These are phyloP conservation scores for Tetracladium marchalianum DNA, from an alignment of 495 filamentous ascomycete species.

Conservation along the genomic window DNA sequence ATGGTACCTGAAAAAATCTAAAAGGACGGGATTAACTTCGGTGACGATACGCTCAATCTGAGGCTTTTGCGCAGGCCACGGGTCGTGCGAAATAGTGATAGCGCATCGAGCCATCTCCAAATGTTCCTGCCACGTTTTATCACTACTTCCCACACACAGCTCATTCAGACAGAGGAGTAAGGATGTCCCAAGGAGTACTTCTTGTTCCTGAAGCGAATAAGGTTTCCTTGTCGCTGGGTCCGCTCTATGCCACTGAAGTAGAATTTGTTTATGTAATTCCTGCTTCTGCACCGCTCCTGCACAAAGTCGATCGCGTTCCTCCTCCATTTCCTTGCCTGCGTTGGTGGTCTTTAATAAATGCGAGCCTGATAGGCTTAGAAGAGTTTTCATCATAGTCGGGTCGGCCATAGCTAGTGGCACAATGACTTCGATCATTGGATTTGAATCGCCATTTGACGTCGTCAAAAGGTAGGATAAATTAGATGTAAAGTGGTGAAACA, in stretches of 20 bases:
- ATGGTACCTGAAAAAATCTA: conserved; percentile 14
- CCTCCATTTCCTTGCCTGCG: neutral
- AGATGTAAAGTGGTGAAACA: conserved; percentile 9
- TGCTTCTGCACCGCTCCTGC: conserved; percentile 3
- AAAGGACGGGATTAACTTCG: conserved; percentile 10
- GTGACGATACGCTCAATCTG: neutral
- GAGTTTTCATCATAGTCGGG: conserved; percentile 3
- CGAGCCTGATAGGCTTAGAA: conserved; percentile 4
- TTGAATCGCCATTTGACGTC: neutral
- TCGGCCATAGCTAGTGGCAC: conserved; percentile 7
- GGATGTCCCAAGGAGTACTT: conserved; percentile 7
- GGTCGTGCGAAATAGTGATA: neutral
- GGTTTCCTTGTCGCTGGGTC: neutral
- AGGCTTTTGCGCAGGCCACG: neutral
- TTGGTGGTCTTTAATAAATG: conserved; percentile 6
- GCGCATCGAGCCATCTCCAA: conserved; percentile 4
- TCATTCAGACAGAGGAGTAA: conserved; percentile 8
- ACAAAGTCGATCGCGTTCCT: conserved; percentile 4
- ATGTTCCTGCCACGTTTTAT: neutral
- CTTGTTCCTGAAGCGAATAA: neutral
- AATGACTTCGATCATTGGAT: conserved; percentile 8
- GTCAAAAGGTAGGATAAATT: conserved; percentile 6
- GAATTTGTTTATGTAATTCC: neutral
- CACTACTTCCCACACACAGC: conserved; percentile 9
- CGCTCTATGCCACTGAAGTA: neutral